phyloP scores from a whole-genome alignment of 2,329 filamentous ascomycete species.

The Aspergillus sp. region DNA sequence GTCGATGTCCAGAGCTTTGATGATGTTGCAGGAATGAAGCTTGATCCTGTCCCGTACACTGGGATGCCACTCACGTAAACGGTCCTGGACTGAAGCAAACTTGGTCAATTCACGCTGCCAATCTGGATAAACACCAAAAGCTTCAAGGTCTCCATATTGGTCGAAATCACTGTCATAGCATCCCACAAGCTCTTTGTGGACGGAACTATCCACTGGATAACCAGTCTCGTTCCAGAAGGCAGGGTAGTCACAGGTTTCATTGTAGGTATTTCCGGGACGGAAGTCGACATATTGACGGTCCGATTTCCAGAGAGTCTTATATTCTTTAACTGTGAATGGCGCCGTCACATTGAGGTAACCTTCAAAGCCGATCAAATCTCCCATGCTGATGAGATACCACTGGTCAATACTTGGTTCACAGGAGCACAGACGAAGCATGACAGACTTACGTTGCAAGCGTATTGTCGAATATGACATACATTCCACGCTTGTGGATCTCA shows the following conservation, averaged over 20 bases:
- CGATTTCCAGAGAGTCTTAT: constrained; percentile 60
- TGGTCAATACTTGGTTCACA: neutral
- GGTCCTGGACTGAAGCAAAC: constrained; percentile 68
- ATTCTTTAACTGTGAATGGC: constrained; percentile 57
- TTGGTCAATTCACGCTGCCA: constrained; percentile 67
- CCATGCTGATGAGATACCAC: constrained; percentile 41
- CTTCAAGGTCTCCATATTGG: constrained; percentile 65
- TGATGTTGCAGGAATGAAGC: constrained; percentile 65
- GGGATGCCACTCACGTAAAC: constrained; percentile 64
- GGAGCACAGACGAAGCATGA: neutral
- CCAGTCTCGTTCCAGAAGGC: constrained; percentile 64
- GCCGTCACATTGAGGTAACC: constrained; percentile 62
- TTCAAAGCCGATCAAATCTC: constrained; percentile 64
- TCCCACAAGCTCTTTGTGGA: constrained; percentile 52
- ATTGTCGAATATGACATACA: constrained; percentile 69
- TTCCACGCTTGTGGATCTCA: constrained; percentile 62
- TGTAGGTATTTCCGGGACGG: constrained; percentile 55
- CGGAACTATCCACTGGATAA: constrained; percentile 50
- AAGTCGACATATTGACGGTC: constrained; percentile 62
- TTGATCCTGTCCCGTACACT: constrained; percentile 60
- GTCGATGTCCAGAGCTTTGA: constrained; percentile 65
- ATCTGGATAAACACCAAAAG: constrained; percentile 64
- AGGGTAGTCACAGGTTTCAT: constrained; percentile 59
- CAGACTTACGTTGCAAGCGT: constrained; percentile 61
- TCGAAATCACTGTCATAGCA: constrained; percentile 68